Evolutionary conservation across 768 basidiomycete species (phyloP), one percentile per base, ranked within the genome.

Genomic region (Phylloporus arenicola): DNA sequence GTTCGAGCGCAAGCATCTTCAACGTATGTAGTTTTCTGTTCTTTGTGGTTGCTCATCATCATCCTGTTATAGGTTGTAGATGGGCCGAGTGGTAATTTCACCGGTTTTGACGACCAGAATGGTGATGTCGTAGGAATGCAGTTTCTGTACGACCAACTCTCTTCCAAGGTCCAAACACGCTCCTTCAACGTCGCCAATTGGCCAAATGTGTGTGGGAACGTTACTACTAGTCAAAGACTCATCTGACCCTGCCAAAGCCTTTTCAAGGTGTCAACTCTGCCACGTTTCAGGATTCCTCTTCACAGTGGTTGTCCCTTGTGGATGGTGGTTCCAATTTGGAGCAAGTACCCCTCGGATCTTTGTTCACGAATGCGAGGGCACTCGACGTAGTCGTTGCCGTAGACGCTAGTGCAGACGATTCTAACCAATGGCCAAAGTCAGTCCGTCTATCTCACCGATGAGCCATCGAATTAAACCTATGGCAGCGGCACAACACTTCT

Each of bases 361-460:
- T 90, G 24, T 76, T 92, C 47, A 81, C 89, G 24, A 83, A 80
- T 43, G 75, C 78, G 1, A 77, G 92, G 43, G 73, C 63, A 0
- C 58, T 92, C 37, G 91, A 94, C 59, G 79, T 86, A 4, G 79
- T 93, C 56, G 72, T 94, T 14, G 86, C 85, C 0, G 69, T 89
- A 17, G 91, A 93, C 59, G 78, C 77, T 20, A 78, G 80, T 55
- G 70, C 79, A 1, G 83, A 87, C 55, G 75, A 77, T 48, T n/a
- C 45, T 0, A 73, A 80, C 45, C 73, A 67, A 50, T 93, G 83
- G 79, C 83, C 83, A 51, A 84, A 90, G 86, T 83, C 60, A 59
- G 75, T 57, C 59, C 17, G 10, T 39, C 37, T 13, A 16, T 43
- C 12, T 25, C 29, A 37, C 29, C 7, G 39, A 43, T 40, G 11